phyloP scores from a whole-genome alignment of 2,329 filamentous ascomycete genomes.

The Parastagonospora nodorum region DNA sequence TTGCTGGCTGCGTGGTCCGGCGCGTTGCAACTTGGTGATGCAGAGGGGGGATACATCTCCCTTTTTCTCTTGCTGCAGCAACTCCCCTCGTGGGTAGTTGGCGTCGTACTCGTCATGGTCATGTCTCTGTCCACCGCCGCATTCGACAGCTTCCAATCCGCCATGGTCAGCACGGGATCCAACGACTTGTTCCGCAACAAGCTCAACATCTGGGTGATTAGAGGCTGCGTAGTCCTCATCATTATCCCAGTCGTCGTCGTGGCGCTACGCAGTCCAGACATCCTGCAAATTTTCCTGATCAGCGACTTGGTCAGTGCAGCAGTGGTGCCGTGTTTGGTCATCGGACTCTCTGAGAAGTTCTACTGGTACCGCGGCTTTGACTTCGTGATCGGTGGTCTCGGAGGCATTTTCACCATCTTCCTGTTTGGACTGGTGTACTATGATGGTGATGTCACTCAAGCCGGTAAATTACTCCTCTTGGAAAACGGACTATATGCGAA shows the following conservation, averaged over 20 bases:
- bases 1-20: slow-evolving; percentile 80
- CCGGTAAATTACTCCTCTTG: slow-evolving; percentile 71
- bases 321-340: slow-evolving; percentile 72
- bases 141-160: slow-evolving; percentile 80
- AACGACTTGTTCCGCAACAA: slow-evolving; percentile 86
- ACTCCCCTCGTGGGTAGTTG: slow-evolving; percentile 80
- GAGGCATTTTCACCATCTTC: slow-evolving; percentile 79
- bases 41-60: slow-evolving; percentile 67
- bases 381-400: slow-evolving; percentile 76
- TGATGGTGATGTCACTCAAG: slow-evolving; percentile 66
- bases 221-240: slow-evolving; percentile 69
- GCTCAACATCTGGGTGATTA: slow-evolving; percentile 76
- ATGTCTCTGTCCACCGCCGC: slow-evolving; percentile 76
- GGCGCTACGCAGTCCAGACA: slow-evolving; percentile 73
- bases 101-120: slow-evolving; percentile 80
- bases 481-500: slow-evolving; percentile 74
- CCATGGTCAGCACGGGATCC: slow-evolving; percentile 83
- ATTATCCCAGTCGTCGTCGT: slow-evolving; percentile 77
- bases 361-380: slow-evolving; percentile 83
- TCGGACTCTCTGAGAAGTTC: slow-evolving; percentile 68
- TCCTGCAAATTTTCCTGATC: slow-evolving; percentile 82
- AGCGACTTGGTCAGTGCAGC: slow-evolving; percentile 79
- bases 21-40: slow-evolving; percentile 67
- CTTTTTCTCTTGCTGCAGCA: slow-evolving; percentile 76
- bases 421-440: slow-evolving; percentile 82